Evolutionary conservation across 1,284 basidiomycete species (phyloP).

Genomic region (Cryptococcus maquisensis): DNA sequence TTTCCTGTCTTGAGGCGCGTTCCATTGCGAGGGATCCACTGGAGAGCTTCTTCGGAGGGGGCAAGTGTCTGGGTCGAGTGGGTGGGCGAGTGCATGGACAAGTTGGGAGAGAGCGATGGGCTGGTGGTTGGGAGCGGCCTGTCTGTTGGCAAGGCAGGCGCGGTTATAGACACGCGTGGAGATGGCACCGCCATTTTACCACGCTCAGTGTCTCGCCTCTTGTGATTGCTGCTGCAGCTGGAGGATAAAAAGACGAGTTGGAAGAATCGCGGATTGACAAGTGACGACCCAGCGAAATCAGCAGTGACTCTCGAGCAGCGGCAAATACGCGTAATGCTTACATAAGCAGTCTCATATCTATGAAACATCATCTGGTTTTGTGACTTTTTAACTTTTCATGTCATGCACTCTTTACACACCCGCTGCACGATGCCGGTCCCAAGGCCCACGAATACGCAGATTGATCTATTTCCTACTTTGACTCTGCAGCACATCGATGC

Average conservation of each 20-base stretch:
- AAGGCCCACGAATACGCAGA: not conserved
- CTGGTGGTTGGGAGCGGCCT: not conserved
- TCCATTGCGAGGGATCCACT: not conserved
- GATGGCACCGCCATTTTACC: not conserved
- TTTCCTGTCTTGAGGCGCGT: slow-evolving; percentile 7
- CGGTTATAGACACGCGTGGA: not conserved
- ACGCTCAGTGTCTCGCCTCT: too few relatives aligned
- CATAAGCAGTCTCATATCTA: too few relatives aligned
- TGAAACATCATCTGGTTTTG: too few relatives aligned
- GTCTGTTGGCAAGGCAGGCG: not conserved
- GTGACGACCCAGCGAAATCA: too few relatives aligned
- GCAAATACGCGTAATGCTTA: not conserved
- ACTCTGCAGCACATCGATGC: slow-evolving; percentile 59
- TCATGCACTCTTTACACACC: not conserved
- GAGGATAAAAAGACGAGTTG: not conserved
- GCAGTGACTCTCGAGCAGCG: too few relatives aligned
- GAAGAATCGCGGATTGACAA: too few relatives aligned
- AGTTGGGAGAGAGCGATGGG: not conserved
- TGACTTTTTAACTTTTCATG: too few relatives aligned
- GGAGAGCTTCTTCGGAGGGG: not conserved
- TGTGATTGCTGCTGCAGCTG: not conserved
- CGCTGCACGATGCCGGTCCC: slow-evolving; percentile 20
- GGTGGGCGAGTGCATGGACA: not conserved
- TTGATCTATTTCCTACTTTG: slow-evolving; percentile 56
- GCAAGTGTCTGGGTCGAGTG: not conserved